phyloP scores from a whole-genome alignment of 306 rosid species.

The Crotalaria pallida region DNA sequence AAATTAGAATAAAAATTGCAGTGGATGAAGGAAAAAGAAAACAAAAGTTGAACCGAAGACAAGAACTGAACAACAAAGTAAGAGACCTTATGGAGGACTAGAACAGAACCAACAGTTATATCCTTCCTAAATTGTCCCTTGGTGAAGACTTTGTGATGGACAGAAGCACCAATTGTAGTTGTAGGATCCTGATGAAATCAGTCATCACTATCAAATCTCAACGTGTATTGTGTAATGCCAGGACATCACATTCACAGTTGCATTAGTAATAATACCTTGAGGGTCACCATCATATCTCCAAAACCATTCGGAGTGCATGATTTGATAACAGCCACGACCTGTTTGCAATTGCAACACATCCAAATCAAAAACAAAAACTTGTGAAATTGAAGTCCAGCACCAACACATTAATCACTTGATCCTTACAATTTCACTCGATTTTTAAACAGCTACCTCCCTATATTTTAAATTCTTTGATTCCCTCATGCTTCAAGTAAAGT shows the following conservation, averaged over 20 bases:
- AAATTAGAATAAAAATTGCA: neutral
- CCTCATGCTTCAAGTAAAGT: too few relatives aligned
- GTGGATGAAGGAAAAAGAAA: neutral
- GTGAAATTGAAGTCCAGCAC: too few relatives aligned
- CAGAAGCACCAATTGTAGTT: constrained; percentile 45
- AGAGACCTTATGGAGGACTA: constrained; percentile 61
- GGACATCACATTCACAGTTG: neutral
- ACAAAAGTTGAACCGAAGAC: neutral
- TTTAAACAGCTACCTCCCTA: too few relatives aligned
- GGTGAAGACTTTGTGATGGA: constrained; percentile 55
- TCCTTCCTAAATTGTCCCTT: constrained; percentile 44
- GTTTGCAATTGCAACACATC: neutral
- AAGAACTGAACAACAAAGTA: too few relatives aligned
- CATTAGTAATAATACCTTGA: constrained; percentile 44
- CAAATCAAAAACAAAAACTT: neutral
- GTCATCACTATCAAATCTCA: neutral
- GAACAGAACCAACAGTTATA: constrained; percentile 58
- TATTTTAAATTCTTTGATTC: too few relatives aligned
- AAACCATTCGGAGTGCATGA: constrained; percentile 67
- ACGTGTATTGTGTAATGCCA: neutral
- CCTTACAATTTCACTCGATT: too few relatives aligned
- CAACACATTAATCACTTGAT: too few relatives aligned
- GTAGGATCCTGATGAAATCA: constrained; percentile 65
- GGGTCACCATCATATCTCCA: constrained; percentile 62
- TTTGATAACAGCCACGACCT: constrained; percentile 61